phyloP scores from a whole-genome alignment of 768 basidiomycete genomes.

The Serpula lacrymans region DNA sequence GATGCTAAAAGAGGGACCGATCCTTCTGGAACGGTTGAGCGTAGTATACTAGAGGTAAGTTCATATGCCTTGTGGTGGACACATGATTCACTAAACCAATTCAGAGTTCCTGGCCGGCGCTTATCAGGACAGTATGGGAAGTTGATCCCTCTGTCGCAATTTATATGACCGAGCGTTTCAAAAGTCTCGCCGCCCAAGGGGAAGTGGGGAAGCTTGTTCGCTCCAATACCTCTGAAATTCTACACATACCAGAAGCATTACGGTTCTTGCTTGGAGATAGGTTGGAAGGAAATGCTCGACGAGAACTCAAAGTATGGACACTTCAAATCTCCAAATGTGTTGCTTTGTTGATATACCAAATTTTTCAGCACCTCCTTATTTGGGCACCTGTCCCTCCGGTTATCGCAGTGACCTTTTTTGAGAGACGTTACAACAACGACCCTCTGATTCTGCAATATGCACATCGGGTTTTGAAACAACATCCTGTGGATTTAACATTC shows the following conservation, averaged over 20 bases:
- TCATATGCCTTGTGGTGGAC: not conserved
- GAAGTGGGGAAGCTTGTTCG: constrained; percentile 79
- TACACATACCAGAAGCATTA: constrained; percentile 80
- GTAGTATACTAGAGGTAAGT: constrained; percentile 60
- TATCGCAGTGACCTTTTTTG: constrained; percentile 79
- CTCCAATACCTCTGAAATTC: constrained; percentile 61
- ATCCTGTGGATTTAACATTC: constrained; percentile 92
- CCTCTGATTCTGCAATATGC: constrained; percentile 92
- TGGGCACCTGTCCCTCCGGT: constrained; percentile 90
- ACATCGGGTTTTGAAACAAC: constrained; percentile 90
- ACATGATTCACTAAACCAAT: constrained; percentile 4
- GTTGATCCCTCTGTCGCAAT: constrained; percentile 81
- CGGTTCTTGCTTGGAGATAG: constrained; percentile 74
- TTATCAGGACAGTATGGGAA: constrained; percentile 76
- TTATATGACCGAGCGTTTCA: constrained; percentile 87
- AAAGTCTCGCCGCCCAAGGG: constrained; percentile 53
- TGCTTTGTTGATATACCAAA: not conserved
- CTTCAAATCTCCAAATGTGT: constrained; percentile 1
- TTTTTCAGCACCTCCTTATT: constrained; percentile 70
- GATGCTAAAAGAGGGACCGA: constrained; percentile 70
- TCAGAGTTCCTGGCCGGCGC: constrained; percentile 62
- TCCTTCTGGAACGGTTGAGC: constrained; percentile 52
- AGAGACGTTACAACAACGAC: constrained; percentile 78
- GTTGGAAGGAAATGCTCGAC: constrained; percentile 50
- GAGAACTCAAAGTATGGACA: constrained; percentile 69